Evolutionary conservation across 176 grass and related monocot genomes (phyloP).

Genomic region (Stipa capillata): DNA sequence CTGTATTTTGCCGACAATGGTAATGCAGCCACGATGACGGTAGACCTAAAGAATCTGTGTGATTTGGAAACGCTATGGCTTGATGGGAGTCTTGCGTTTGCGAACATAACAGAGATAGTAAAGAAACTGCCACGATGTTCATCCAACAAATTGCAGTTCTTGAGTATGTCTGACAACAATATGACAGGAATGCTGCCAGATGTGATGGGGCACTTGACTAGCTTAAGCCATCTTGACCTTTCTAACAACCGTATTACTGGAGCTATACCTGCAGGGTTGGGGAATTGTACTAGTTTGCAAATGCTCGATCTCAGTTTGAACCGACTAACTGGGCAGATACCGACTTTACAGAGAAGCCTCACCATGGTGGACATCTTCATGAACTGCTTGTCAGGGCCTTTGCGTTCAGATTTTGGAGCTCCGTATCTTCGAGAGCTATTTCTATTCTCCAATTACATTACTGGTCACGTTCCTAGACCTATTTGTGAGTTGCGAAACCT

Average conservation of each 20-base stretch:
- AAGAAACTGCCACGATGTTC: neutral
- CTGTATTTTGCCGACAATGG: rapidly evolving
- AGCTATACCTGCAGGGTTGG: neutral
- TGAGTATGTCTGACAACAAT: neutral
- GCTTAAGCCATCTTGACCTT: neutral
- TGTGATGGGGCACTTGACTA: neutral
- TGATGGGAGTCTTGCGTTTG: neutral
- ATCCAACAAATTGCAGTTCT: neutral
- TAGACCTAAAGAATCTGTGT: neutral
- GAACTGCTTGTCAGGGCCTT: neutral
- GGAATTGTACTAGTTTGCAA: neutral
- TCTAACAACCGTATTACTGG: neutral
- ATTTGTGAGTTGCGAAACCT: neutral
- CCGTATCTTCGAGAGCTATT: neutral
- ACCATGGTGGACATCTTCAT: neutral
- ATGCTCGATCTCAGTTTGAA: neutral
- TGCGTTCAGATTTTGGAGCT: neutral
- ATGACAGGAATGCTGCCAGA: slow-evolving; percentile 1
- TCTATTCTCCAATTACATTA: slow-evolving; percentile 9
- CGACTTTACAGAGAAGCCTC: neutral
- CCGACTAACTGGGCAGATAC: neutral
- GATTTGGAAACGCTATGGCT: neutral
- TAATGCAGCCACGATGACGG: neutral
- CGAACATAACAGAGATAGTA: neutral
- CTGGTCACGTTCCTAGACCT: neutral